phyloP scores from a whole-genome alignment of 352 stramenopile species.

The Globisporangium splendens region DNA sequence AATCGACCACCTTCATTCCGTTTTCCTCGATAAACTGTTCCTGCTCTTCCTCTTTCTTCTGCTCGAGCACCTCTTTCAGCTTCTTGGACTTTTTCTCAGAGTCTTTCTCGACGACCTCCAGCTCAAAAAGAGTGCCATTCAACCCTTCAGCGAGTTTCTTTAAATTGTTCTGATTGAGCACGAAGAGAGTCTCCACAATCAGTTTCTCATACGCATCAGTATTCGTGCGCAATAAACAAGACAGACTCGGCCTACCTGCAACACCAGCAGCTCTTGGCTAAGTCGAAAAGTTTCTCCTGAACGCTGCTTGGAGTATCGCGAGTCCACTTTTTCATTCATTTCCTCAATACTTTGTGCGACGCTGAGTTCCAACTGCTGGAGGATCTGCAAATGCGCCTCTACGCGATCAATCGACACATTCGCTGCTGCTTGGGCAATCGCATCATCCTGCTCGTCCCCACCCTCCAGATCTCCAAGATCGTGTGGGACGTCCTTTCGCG shows the following conservation, averaged over 20 bases:
- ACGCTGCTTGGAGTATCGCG: conserved; percentile 24
- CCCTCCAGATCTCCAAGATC: background rate
- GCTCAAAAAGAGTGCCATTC: conserved; percentile 72
- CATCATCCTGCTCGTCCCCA: background rate
- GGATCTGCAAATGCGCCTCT: conserved; percentile 68
- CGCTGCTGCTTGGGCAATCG: conserved; percentile 1
- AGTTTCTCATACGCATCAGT: background rate
- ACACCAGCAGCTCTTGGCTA: conserved; percentile 36
- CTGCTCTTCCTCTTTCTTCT: conserved; percentile 74
- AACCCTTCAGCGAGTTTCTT: conserved; percentile 64
- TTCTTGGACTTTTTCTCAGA: conserved; percentile 78
- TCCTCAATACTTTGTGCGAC: conserved; percentile 66
- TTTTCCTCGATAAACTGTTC: conserved; percentile 78
- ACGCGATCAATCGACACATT: conserved; percentile 78
- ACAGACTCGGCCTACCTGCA: conserved; percentile 15
- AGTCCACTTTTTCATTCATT: conserved; percentile 25
- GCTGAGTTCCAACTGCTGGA: conserved; percentile 64
- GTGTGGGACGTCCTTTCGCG: background rate
- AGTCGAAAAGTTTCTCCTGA: conserved; percentile 25
- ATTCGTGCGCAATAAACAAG: background rate
- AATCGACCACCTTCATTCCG: conserved; percentile 79
- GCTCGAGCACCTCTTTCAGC: conserved; percentile 65
- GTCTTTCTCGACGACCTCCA: conserved; percentile 82
- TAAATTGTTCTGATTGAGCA: conserved; percentile 43
- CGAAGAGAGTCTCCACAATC: background rate